Conservation (phyloP, 139 green algal genomes). For the Yamagishiella unicocca region DNA sequence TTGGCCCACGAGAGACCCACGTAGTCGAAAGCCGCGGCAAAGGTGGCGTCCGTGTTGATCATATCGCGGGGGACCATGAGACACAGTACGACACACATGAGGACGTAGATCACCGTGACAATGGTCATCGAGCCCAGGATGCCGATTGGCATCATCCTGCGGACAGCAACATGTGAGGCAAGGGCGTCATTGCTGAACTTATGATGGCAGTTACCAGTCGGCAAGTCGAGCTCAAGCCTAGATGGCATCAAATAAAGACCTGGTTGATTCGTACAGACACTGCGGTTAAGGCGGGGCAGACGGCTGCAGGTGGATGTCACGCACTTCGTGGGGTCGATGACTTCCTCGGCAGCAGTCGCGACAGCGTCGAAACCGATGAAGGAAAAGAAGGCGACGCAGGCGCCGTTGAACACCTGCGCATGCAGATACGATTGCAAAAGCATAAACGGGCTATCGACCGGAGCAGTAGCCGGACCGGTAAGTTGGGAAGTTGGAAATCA, state of each 20-base stretch:
- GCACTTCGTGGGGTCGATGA: conserved; percentile 34
- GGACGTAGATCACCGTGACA: conserved; percentile 77
- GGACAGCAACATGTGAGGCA: no score
- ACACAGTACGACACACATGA: conserved; percentile 57
- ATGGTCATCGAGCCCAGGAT: conserved; percentile 68
- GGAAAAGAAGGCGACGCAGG: conserved; percentile 70
- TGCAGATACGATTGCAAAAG: no score
- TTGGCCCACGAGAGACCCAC: conserved; percentile 55
- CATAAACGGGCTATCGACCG: no score
- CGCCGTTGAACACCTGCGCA: conserved; percentile 65
- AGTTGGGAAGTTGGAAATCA: no score
- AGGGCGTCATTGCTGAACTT: no score
- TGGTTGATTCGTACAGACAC: no score
- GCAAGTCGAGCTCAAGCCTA: no score
- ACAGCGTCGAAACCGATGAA: conserved; percentile 73
- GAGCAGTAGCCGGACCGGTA: no score
- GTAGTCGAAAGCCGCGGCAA: conserved; percentile 60
- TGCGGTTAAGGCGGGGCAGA: no score
- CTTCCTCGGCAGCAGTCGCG: conserved; percentile 81
- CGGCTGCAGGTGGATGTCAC: neutral
- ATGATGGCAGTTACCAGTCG: no score
- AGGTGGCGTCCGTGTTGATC: conserved; percentile 69
- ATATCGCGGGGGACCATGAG: conserved; percentile 40
- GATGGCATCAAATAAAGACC: no score
- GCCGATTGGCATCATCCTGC: conserved; percentile 65